Conservation (phyloP, 352 stramenopile species). For the Phytophthora tentaculata region DNA sequence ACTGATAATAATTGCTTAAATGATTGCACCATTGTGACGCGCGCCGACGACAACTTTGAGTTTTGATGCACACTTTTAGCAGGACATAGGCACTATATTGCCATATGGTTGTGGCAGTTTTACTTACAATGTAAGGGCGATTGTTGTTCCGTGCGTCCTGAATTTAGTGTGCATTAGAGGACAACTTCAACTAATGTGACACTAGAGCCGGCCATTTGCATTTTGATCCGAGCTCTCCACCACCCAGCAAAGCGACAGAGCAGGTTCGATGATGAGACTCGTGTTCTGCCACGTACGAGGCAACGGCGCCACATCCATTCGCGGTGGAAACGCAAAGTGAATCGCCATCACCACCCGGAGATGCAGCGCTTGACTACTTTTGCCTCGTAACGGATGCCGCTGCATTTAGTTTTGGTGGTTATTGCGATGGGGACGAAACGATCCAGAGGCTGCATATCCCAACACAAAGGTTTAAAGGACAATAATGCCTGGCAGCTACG, state of each 20-base stretch:
- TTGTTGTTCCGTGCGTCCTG: not conserved
- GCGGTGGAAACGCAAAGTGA: slow-evolving; percentile 11
- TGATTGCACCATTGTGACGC: slow-evolving; percentile 12
- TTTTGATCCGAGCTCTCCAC: slow-evolving; percentile 5
- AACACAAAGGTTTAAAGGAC: not conserved
- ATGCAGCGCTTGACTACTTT: not conserved
- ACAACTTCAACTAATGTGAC: slow-evolving; percentile 13
- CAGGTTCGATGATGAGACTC: slow-evolving; percentile 8
- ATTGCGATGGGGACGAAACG: slow-evolving; percentile 14
- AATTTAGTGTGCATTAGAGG: not conserved
- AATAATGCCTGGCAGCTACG: slow-evolving; percentile 23
- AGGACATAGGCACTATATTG: not conserved
- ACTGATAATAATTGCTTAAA: not conserved
- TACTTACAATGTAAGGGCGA: not conserved
- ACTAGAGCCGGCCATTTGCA: slow-evolving; percentile 1
- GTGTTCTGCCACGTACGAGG: slow-evolving; percentile 8
- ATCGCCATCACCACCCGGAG: not conserved
- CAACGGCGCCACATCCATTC: slow-evolving; percentile 6
- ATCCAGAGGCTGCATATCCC: slow-evolving; percentile 6
- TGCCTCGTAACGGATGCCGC: slow-evolving; percentile 7
- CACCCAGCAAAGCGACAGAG: slow-evolving; percentile 19
- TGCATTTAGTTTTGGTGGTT: slow-evolving; percentile 15
- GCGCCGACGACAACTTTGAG: slow-evolving; percentile 8
- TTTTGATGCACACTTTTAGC: not conserved
- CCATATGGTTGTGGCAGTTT: not conserved